A percentile compares a stretch with the other conserved stretches of the same genome.
phyloP scores from a whole-genome alignment of 345 rosid genomes.

The Linum usitatissimum region DNA sequence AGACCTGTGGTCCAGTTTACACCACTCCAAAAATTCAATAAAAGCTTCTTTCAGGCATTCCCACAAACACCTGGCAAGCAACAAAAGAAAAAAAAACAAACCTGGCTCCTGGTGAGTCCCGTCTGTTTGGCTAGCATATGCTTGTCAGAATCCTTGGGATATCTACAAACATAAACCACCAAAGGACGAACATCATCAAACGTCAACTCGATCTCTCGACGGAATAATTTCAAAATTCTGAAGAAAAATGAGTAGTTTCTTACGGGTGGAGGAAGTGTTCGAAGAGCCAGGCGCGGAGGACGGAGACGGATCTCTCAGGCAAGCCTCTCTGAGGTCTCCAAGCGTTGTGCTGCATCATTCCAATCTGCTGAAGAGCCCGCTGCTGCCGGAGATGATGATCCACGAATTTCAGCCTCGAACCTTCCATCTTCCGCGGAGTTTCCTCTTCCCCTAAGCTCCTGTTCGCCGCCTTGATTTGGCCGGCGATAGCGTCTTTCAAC shows the following conservation, averaged over 20 bases:
- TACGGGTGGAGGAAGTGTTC: slow-evolving; percentile 99
- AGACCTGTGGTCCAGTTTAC: slow-evolving; percentile 41
- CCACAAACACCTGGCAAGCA: not conserved
- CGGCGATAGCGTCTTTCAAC: slow-evolving; percentile 78
- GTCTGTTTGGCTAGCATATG: slow-evolving; percentile 89
- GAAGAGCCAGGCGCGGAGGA: slow-evolving; percentile 97
- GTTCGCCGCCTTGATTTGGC: slow-evolving; percentile 73
- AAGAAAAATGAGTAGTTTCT: slow-evolving; percentile 6
- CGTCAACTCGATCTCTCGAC: not conserved
- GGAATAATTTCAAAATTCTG: not conserved
- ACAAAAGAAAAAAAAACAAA: slow-evolving; percentile 7
- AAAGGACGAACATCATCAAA: not conserved
- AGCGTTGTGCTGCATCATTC: slow-evolving; percentile 97
- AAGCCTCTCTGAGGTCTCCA: slow-evolving; percentile 99
- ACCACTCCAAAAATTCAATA: not conserved
- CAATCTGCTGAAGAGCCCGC: slow-evolving; percentile 88
- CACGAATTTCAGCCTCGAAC: slow-evolving; percentile 85
- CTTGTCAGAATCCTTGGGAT: slow-evolving; percentile 95
- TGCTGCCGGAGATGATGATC: slow-evolving; percentile 92
- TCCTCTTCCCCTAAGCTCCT: slow-evolving; percentile 87
- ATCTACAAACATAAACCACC: slow-evolving; percentile 16
- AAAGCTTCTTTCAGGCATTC: not conserved
- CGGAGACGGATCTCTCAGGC: slow-evolving; percentile 88
- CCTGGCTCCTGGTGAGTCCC: slow-evolving; percentile 93
- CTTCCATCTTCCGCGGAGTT: slow-evolving; percentile 52